Conservation (phyloP, 1,284 basidiomycete species). For the Mycena citricolor region DNA sequence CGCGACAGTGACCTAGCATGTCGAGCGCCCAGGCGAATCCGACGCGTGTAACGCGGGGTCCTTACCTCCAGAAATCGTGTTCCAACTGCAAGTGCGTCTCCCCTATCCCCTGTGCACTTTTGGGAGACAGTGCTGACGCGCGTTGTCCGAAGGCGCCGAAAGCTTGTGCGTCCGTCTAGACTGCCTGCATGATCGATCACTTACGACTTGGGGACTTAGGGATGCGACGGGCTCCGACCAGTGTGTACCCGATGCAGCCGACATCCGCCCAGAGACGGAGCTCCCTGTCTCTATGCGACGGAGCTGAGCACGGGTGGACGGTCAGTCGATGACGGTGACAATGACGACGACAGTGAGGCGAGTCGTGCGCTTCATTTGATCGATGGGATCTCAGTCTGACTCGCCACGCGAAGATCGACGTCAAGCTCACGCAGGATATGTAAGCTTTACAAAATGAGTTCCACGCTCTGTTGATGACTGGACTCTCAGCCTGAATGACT, state of each 20-base stretch:
- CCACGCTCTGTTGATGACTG: neutral
- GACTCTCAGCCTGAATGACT: constrained; percentile 1
- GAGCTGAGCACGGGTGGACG: neutral
- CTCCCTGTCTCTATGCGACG: constrained; percentile 12
- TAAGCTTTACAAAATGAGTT: neutral
- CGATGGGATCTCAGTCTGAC: neutral
- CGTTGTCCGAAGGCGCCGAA: constrained; percentile 4
- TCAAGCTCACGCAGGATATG: neutral
- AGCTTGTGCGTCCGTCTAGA: constrained; percentile 8
- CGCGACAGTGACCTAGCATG: no score
- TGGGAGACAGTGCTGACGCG: no score
- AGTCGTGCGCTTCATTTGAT: neutral
- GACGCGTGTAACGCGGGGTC: no score
- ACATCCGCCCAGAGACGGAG: constrained; percentile 11
- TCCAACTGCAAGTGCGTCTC: constrained; percentile 1
- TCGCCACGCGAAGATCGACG: no score
- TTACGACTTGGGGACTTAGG: constrained; percentile 1
- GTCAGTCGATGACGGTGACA: neutral
- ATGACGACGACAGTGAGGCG: neutral
- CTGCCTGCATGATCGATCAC: neutral
- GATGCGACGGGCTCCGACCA: constrained; percentile 15
- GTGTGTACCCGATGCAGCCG: constrained; percentile 14
- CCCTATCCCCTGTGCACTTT: neutral
- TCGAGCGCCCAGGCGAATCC: no score
- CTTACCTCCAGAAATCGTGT: constrained; percentile 4